Evolutionary conservation across 75 land plant genomes (phyloP), one percentile per base, ranked within the genome.

Genomic region (Sequoiadendron giganteum): DNA sequence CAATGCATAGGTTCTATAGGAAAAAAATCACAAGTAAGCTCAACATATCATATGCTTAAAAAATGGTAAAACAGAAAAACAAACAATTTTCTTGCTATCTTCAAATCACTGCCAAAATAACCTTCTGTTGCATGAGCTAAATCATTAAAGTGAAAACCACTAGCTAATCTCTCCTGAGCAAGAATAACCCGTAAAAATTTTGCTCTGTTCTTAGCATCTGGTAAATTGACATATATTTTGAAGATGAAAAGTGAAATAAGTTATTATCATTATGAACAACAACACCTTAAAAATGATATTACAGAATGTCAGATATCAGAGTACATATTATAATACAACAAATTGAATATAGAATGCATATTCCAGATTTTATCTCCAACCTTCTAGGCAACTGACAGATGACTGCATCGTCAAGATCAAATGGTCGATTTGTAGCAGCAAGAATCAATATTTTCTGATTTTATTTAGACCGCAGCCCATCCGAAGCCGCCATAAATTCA

Each of bases 401-500:
- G 0, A 98, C 99, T 87, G 99, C 99, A 91, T 97, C 99, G 91
- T 98, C 99, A 77, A 98, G 95, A 83, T 98, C 99, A 90, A 98
- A 98, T 32, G 99, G 99, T 21, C 99, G 91, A 88, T 98, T 98
- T 55, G 99, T 98, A 32, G 99, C 99, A 76, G 94, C 99, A 81
- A 98, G 94, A 73, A 98, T 93, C 10, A 98, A 92, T 32, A 98
- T 95, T 90, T 96, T 90, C 84, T 98, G 99, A 88, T 90, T 94
- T 49, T 98, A 99, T 91, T 96, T 97, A 14, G 99, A 86, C 78
- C 97, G 94, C 72, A 98, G 93, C 18, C 99, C 99, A 95, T 98
- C 99, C 99, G 99, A 98, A 14, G 99, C 98, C 36, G 99, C 99
- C 99, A 98, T 98, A 79, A 98, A 97, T 88, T 98, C 99, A 90